Evolutionary conservation across 345 rosid genomes (phyloP).

Genomic region (Salix purpurea): DNA sequence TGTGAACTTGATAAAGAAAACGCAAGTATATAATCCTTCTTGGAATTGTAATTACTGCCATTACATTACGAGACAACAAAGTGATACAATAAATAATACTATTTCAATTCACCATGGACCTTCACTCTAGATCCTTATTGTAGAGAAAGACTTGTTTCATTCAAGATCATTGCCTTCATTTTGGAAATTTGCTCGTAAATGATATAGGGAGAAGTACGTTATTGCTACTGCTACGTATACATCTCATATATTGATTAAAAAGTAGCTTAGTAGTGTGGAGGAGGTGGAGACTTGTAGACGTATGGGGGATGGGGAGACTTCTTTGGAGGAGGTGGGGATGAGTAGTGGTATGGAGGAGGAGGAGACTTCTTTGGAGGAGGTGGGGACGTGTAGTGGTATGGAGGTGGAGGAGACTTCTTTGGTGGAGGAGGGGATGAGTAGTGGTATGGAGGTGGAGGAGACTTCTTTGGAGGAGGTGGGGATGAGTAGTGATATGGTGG

Average conservation of each 20-base stretch:
- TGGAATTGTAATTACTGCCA: background rate
- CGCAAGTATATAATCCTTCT: background rate
- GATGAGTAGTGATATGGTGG: background rate
- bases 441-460: conserved; percentile 4
- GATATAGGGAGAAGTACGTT: no score
- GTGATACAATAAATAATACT: background rate
- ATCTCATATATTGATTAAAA: background rate
- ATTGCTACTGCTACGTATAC: background rate
- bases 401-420: background rate
- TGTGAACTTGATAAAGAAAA: background rate
- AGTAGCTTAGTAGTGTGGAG: background rate
- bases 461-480: background rate
- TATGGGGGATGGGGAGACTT: background rate
- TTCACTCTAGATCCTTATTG: background rate
- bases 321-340: background rate
- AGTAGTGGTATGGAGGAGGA: background rate
- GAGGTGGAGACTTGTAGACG: background rate
- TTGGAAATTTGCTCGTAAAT: background rate
- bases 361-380: background rate
- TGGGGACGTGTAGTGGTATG: background rate
- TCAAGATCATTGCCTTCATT: background rate
- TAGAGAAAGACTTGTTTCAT: background rate
- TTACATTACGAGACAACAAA: background rate
- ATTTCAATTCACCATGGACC: background rate
- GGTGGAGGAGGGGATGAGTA: background rate